Percentiles rank a stretch among this genome's conserved stretches.
Conservation (phyloP, 2,329 filamentous ascomycete species). For the Penicillium sp. region DNA sequence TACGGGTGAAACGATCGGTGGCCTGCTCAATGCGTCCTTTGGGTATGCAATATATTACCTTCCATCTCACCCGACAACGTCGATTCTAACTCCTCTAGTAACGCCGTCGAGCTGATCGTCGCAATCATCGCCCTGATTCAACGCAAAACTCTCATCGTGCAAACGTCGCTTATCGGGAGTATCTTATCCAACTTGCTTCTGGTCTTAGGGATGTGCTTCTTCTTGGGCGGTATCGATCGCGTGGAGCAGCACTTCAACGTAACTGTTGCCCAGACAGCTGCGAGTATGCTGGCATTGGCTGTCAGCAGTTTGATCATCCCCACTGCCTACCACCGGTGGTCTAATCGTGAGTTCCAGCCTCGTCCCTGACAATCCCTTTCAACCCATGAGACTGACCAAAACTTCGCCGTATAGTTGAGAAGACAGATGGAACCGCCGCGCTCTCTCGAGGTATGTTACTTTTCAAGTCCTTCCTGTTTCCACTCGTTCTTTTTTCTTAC, state of each 20-base stretch:
- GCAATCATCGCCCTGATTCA: constrained; percentile 77
- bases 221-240: constrained; percentile 75
- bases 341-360: constrained; percentile 30
- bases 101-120: constrained; percentile 85
- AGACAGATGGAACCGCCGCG: constrained; percentile 18
- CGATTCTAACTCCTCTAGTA: constrained; percentile 44
- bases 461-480: neutral
- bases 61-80: neutral
- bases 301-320: constrained; percentile 83
- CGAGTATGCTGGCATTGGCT: constrained; percentile 72
- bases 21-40: constrained; percentile 84
- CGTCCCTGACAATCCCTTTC: neutral
- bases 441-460: constrained; percentile 30
- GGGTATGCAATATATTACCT: constrained; percentile 44
- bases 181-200: constrained; percentile 88
- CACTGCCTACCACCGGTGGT: constrained; percentile 71
- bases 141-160: constrained; percentile 74
- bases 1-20: constrained; percentile 80
- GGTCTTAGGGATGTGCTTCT: constrained; percentile 89
- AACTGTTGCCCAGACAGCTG: constrained; percentile 84
- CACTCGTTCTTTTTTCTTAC: neutral
- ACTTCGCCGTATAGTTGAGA: neutral
- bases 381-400: neutral
- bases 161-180: constrained; percentile 86
- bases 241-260: constrained; percentile 86